A percentile compares a stretch with the other conserved stretches of the same genome.
Conservation (phyloP, 2,329 filamentous ascomycete species). For the Pochonia chlamydosporia region DNA sequence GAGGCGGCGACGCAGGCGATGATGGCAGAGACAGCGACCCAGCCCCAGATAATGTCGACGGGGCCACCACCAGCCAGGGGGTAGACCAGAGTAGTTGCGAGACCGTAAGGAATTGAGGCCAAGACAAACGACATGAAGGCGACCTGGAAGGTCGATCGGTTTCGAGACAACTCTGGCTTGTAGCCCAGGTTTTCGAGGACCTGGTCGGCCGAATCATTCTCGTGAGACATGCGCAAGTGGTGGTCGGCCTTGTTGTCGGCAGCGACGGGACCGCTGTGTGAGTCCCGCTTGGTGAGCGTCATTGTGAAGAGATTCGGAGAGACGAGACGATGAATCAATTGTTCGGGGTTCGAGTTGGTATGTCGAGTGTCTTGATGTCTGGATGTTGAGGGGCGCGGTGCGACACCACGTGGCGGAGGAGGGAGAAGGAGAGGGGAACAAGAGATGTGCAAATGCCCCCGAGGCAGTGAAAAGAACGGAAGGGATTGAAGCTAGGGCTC, state of each 20-base stretch:
- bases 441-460: too few species aligned
- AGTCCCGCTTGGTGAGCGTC: slow-evolving; percentile 17
- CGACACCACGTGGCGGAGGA: background rate
- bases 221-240: slow-evolving; percentile 16
- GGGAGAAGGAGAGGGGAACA: background rate
- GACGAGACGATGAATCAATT: too few species aligned
- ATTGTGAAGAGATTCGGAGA: slow-evolving; percentile 4
- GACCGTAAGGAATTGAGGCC: slow-evolving; percentile 67
- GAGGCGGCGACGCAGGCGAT: slow-evolving; percentile 66
- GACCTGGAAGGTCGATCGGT: slow-evolving; percentile 61
- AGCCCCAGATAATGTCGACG: slow-evolving; percentile 67
- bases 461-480: background rate
- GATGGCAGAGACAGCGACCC: slow-evolving; percentile 62
- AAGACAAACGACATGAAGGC: slow-evolving; percentile 74
- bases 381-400: background rate
- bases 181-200: slow-evolving; percentile 60
- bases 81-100: slow-evolving; percentile 64
- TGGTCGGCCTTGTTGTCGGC: slow-evolving; percentile 23
- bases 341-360: background rate
- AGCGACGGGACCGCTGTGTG: slow-evolving; percentile 12
- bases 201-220: slow-evolving; percentile 49
- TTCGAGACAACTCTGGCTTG: slow-evolving; percentile 58
- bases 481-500: background rate
- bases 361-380: background rate
- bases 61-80: slow-evolving; percentile 62